phyloP scores from a whole-genome alignment of 176 grass and related monocot species.

The Saccharum spontaneum region DNA sequence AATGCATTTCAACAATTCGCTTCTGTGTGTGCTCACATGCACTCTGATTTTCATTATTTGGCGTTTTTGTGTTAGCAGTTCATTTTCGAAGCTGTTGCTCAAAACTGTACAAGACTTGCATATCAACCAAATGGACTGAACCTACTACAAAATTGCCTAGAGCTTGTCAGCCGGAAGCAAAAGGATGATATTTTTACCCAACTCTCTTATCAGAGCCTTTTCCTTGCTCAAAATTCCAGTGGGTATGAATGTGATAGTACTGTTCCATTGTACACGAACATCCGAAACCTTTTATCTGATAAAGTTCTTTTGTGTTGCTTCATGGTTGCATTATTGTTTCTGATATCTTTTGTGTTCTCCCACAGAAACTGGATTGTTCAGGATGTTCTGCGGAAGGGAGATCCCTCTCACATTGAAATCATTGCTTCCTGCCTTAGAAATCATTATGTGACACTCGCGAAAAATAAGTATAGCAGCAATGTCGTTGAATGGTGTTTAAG shows the following conservation, averaged over 20 bases:
- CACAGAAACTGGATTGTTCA: conserved; percentile 62
- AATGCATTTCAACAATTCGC: background rate
- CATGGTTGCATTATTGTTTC: background rate
- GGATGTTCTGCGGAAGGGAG: conserved; percentile 29
- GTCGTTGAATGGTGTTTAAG: conserved; percentile 63
- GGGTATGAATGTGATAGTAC: conserved; percentile 42
- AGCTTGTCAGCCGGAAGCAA: background rate
- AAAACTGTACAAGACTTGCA: conserved; percentile 26
- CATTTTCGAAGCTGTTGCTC: conserved; percentile 42
- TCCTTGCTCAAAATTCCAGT: conserved; percentile 40
- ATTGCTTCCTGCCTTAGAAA: conserved; percentile 32
- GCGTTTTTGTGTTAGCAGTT: conserved; percentile 29
- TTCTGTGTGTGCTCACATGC: background rate
- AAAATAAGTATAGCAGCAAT: conserved; percentile 54
- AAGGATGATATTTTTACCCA: conserved; percentile 7
- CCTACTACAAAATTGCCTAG: conserved; percentile 44
- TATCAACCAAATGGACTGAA: conserved; percentile 37
- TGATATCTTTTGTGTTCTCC: background rate
- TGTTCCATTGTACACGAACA: background rate
- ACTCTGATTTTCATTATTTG: background rate
- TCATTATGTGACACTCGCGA: conserved; percentile 44
- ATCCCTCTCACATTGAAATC: background rate
- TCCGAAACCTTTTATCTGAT: background rate
- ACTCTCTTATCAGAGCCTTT: background rate
- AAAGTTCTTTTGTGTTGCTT: background rate